Evolutionary conservation across 106 monocot genomes (phyloP).

Genomic region (Acanthochlamys bracteata): DNA sequence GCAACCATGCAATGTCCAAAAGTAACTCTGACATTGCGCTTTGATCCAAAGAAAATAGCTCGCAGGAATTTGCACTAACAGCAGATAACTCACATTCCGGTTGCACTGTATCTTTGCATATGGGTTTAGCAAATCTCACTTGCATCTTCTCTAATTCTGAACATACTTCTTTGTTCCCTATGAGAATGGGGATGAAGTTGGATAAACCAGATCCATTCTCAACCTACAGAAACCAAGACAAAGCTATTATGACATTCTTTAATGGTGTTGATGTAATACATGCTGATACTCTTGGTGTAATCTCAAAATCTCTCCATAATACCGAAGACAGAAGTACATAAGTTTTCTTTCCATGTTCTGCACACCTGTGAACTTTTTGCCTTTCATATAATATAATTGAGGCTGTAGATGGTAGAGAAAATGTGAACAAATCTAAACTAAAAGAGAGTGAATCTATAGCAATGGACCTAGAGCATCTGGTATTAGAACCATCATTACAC

Average conservation of each 20-base stretch:
- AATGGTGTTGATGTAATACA: neutral
- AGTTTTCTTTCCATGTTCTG: too few relatives aligned
- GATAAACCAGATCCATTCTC: slow-evolving; percentile 85
- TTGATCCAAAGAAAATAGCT: slow-evolving; percentile 21
- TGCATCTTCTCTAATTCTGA: slow-evolving; percentile 51
- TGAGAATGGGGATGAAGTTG: slow-evolving; percentile 73
- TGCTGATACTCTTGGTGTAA: too few relatives aligned
- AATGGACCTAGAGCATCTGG: too few relatives aligned
- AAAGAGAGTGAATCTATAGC: too few relatives aligned
- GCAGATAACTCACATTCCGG: slow-evolving; percentile 8
- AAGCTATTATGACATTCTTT: neutral
- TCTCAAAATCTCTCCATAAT: too few relatives aligned
- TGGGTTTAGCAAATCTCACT: slow-evolving; percentile 4
- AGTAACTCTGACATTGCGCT: slow-evolving; percentile 44
- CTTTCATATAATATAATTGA: too few relatives aligned
- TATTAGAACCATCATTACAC: too few relatives aligned
- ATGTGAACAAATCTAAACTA: too few relatives aligned
- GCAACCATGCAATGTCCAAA: slow-evolving; percentile 82
- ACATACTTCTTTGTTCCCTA: slow-evolving; percentile 52
- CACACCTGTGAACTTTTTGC: too few relatives aligned
- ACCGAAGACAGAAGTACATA: too few relatives aligned
- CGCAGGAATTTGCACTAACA: slow-evolving; percentile 12
- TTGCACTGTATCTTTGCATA: neutral
- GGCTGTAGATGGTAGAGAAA: too few relatives aligned
- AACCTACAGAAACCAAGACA: slow-evolving; percentile 34